A percentile compares a stretch with the other conserved stretches of the same genome.
phyloP scores from a whole-genome alignment of 2,329 filamentous ascomycete genomes.

The Trichoderma brevicompactum region DNA sequence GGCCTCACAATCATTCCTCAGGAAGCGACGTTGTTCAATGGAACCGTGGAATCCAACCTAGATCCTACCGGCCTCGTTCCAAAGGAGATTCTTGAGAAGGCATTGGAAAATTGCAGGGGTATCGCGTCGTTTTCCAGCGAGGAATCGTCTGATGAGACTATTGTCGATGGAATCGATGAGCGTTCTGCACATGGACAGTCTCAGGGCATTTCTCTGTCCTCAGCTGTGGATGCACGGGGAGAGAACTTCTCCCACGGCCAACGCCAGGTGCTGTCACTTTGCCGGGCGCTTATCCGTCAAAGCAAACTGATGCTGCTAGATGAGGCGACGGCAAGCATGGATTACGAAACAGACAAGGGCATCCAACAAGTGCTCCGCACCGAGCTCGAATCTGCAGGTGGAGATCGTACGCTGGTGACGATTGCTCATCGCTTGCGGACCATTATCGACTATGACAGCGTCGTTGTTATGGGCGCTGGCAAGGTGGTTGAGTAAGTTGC shows the following conservation, averaged over 20 bases:
- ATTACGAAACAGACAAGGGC: constrained; percentile 60
- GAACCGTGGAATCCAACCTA: constrained; percentile 60
- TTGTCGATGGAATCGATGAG: constrained; percentile 33
- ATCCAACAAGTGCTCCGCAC: constrained; percentile 58
- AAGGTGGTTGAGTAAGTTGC: constrained; percentile 55
- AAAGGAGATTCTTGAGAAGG: constrained; percentile 59
- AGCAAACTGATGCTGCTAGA: constrained; percentile 61
- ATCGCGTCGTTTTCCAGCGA: constrained; percentile 57
- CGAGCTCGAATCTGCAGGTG: constrained; percentile 51
- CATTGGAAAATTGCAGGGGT: constrained; percentile 65
- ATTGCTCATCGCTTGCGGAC: constrained; percentile 63
- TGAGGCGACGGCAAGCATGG: constrained; percentile 64
- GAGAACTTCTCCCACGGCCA: constrained; percentile 63
- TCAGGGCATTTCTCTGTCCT: constrained; percentile 46
- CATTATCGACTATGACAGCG: constrained; percentile 63
- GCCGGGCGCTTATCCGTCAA: constrained; percentile 58
- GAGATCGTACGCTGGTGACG: constrained; percentile 58
- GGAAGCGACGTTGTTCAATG: constrained; percentile 61
- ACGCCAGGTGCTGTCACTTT: constrained; percentile 62
- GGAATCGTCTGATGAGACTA: constrained; percentile 41
- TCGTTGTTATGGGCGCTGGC: constrained; percentile 61
- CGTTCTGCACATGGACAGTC: constrained; percentile 29
- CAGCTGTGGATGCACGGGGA: constrained; percentile 56
- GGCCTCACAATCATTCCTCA: constrained; percentile 63
- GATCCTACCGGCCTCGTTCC: constrained; percentile 65